Conservation (phyloP, 2,329 filamentous ascomycete genomes). For the Aspergillus udagawae region DNA sequence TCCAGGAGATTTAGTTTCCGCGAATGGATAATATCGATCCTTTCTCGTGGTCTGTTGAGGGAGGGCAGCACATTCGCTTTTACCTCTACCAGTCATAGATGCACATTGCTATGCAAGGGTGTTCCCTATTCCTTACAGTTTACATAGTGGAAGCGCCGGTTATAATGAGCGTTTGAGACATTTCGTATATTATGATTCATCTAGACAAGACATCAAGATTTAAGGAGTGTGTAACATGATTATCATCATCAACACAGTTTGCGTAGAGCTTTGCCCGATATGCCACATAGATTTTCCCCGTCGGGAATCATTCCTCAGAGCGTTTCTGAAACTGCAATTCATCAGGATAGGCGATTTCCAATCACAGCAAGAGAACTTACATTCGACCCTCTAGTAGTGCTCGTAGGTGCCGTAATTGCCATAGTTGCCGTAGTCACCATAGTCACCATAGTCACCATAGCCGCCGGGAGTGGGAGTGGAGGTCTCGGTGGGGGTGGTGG, state of each 20-base stretch:
- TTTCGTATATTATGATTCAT: background rate
- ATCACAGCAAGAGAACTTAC: background rate
- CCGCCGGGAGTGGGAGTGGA: background rate
- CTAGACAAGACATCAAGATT: background rate
- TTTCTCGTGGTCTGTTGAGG: no score
- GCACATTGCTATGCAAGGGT: background rate
- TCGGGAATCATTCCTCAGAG: background rate
- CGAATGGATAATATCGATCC: background rate
- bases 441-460: slow-evolving; percentile 3
- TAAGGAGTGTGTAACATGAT: background rate
- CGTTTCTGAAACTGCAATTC: background rate
- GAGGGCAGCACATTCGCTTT: no score
- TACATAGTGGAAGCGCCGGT: background rate
- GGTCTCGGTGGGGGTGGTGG: background rate
- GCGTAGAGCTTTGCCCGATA: background rate
- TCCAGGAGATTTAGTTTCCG: no score
- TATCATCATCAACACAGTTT: background rate
- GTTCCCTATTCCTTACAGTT: background rate
- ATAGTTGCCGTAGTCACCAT: slow-evolving; percentile 8
- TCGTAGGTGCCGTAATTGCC: slow-evolving; percentile 9
- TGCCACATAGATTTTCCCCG: background rate
- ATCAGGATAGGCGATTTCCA: background rate
- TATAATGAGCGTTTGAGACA: background rate
- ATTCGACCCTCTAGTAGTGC: slow-evolving; percentile 1
- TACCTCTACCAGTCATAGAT: background rate